A percentile compares a stretch with the other conserved stretches of the same genome.
phyloP scores from a whole-genome alignment of 768 basidiomycete species.

The Auricularia heimuer region DNA sequence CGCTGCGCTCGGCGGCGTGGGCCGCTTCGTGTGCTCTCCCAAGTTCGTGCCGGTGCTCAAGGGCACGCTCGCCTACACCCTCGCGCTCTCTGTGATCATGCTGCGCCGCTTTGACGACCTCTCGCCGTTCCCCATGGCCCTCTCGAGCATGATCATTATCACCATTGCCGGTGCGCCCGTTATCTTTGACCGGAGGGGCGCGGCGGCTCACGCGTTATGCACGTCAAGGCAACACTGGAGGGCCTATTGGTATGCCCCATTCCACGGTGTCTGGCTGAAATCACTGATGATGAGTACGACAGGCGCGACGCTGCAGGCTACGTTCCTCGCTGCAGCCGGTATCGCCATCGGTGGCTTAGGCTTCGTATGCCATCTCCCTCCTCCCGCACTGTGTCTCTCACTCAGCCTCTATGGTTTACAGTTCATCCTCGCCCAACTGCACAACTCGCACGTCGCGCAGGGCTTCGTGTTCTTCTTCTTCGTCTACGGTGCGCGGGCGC shows the following conservation, averaged over 20 bases:
- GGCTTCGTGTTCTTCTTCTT: conserved; percentile 20
- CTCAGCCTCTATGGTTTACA: neutral
- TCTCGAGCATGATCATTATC: conserved; percentile 16
- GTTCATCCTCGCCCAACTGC: conserved; percentile 20
- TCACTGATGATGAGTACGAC: neutral
- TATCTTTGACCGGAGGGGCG: conserved; percentile 10
- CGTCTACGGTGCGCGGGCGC: conserved; percentile 14
- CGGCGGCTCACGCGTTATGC: neutral
- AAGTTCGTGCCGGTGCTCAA: conserved; percentile 2
- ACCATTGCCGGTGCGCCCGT: conserved; percentile 17
- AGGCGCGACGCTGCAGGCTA: conserved; percentile 13
- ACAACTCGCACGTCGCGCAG: conserved; percentile 18
- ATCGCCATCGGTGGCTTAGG: conserved; percentile 15
- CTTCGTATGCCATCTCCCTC: conserved; percentile 11
- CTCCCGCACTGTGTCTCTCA: neutral
- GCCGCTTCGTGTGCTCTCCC: neutral
- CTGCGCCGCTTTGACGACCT: conserved; percentile 14
- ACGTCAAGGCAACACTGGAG: neutral
- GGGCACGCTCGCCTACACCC: conserved; percentile 16
- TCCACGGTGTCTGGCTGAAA: neutral
- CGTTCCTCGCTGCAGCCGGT: conserved; percentile 11
- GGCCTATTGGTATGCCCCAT: conserved; percentile 1
- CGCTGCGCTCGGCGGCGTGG: neutral
- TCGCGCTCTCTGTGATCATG: conserved; percentile 18
- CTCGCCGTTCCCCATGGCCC: conserved; percentile 13